These are phyloP conservation scores for Rhodomyrtus tomentosa DNA, from an alignment of 345 rosid species.

Conservation along the genomic window DNA sequence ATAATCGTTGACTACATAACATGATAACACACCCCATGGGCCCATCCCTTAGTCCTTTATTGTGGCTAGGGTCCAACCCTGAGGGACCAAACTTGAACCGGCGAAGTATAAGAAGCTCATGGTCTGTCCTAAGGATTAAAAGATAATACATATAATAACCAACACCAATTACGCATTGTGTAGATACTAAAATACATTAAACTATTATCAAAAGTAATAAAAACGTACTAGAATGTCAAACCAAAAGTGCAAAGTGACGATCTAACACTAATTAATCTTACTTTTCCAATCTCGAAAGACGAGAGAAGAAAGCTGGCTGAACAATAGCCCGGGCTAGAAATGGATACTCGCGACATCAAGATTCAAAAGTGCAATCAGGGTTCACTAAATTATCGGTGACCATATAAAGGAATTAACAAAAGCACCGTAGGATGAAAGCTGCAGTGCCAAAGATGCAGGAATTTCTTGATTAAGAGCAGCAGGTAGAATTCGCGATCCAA, in stretches of 20 bases:
- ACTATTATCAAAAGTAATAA: not conserved
- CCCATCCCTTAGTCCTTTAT: not conserved
- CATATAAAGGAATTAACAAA: not conserved
- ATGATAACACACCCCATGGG: too few relatives aligned
- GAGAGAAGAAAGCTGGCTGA: not conserved
- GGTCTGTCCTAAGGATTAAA: too few relatives aligned
- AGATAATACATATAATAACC: too few relatives aligned
- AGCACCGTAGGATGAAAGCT: slow-evolving; percentile 49
- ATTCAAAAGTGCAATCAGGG: not conserved
- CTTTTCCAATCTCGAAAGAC: too few relatives aligned
- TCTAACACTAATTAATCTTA: too few relatives aligned
- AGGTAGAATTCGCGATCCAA: slow-evolving; percentile 59
- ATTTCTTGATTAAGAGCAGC: slow-evolving; percentile 53
- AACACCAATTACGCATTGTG: not conserved
- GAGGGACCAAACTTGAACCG: not conserved
- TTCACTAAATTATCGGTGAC: not conserved
- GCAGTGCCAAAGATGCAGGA: slow-evolving; percentile 76
- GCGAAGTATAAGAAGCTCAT: too few relatives aligned
- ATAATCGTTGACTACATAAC: not conserved
- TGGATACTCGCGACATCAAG: not conserved
- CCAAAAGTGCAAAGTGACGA: too few relatives aligned
- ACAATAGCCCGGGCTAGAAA: not conserved
- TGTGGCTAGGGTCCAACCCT: not conserved
- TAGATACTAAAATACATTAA: not conserved
- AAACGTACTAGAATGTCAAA: not conserved